Base-by-base conservation (phyloP, 192 early-diverging fungal genomes). In the Phycomyces blakesleeanus region DNA sequence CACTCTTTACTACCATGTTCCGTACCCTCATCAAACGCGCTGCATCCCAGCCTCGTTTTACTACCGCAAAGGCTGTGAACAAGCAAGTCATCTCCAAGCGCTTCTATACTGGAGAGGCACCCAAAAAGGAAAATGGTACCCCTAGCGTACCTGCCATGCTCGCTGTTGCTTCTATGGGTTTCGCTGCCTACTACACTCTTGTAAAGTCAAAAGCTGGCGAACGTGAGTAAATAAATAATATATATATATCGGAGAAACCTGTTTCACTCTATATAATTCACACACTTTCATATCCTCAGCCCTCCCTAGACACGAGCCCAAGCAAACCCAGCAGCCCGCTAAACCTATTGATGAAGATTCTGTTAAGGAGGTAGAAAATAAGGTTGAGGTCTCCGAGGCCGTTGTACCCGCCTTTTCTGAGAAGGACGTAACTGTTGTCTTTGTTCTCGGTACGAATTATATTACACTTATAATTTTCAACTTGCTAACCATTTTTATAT, bases 111-210 rank as follows among this genome's bases (percentile, higher is more conserved):
- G 25, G 47, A 11, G 37, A 51, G 12, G 50, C 47, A 18, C 61
- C 61, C 4, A 55, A 54, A 16, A 50, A 69, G 29, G 11, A 3
- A 11, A 29, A 37, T 34, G 55, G 73, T 38, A 40, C 41, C 1
- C 74, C 74, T 51, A 76, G 51, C 40, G 24, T 63, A 0, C 58
- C 74, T 41, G 74, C 74, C 34, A 66, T 76, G 60, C 27, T 64
- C 16, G 74, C 74, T 20, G 74, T 76, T 21, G 74, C 74, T 12
- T 71, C 68, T 1, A 60, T 76, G 65, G 74, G 74, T 64, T 76
- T 76, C 18, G 69, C 68, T 39, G 68, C 74, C 55, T 76, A 76
- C 56, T 76, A 76, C 40, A 70, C 65, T 0, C 26, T 76, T 22
- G 65, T 66, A 14, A 65, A 67, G 14, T 71, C 67, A 4, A 51